Evolutionary conservation across 192 early-diverging fungal species (phyloP).

Genomic region (Backusella luteola): DNA sequence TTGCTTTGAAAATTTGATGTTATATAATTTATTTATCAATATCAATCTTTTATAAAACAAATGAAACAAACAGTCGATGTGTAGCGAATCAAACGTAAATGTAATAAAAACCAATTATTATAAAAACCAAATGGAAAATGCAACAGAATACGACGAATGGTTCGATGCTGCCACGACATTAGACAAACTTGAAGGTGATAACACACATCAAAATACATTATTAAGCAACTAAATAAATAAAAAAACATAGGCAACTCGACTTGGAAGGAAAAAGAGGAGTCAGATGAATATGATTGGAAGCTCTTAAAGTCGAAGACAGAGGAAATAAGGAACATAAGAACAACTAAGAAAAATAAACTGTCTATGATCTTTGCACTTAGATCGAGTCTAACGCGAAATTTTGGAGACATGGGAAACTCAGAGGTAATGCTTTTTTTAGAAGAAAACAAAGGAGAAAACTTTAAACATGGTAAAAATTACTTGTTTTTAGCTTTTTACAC

Average conservation of each 20-base stretch:
- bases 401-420: slow-evolving; percentile 75
- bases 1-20: neutral
- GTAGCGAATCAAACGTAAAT: neutral
- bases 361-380: slow-evolving; percentile 66
- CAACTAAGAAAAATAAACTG: slow-evolving; percentile 44
- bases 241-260: slow-evolving; percentile 40
- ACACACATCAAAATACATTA: neutral
- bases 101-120: slow-evolving; percentile 33
- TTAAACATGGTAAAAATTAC: neutral
- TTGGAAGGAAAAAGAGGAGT: slow-evolving; percentile 65
- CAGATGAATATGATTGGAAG: slow-evolving; percentile 69
- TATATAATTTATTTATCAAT: neutral
- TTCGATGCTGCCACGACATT: slow-evolving; percentile 55
- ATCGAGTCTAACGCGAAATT: slow-evolving; percentile 65
- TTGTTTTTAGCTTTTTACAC: slow-evolving; percentile 56
- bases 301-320: slow-evolving; percentile 58
- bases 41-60: neutral
- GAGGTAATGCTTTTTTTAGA: slow-evolving; percentile 43
- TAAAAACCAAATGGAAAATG: slow-evolving; percentile 46
- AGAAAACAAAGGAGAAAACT: neutral
- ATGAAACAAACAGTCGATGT: neutral
- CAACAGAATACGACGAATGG: slow-evolving; percentile 74
- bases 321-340: slow-evolving; percentile 48
- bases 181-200: slow-evolving; percentile 57
- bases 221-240: neutral